Evolutionary conservation across 1,284 basidiomycete species (phyloP), one percentile per base, ranked within the genome.

Genomic region (Austroboletus niveus): DNA sequence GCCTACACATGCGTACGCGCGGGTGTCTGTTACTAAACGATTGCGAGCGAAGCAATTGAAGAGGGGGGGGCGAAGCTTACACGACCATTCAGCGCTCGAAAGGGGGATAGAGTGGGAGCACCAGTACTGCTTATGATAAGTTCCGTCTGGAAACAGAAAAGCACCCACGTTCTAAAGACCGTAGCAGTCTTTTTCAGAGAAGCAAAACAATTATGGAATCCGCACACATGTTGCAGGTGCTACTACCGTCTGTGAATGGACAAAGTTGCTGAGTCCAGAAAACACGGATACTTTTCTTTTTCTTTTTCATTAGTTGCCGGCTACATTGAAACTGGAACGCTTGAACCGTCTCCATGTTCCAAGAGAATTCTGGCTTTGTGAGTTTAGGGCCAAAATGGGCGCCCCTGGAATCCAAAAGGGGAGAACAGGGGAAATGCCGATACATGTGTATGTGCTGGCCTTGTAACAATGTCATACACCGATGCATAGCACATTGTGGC

Each of bases 71-170:
- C 22, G 45, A 17, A 35, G 20, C 17, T 20, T 55, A 40, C 32
- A 29, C 42, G 12, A 42, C 14, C 38, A 32, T 45, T 30, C 39
- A 14, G 31, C 36, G 17, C 42, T 44, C 15, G 24, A 46, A 48
- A 27, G 12, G 56, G 56, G 12, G 55, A 31, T 54, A 54, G 34
- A 42, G 57, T 34, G 57, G 57, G 47, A 45, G 39, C 10, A 12
- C 22, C 10, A 15, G 3, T 17, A 30, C 1, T 31, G 36, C n/a
- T 30, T 17, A 35, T 35, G 39, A 38, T 31, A 24, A 24, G 14
- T 12, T 15, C 38, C 27, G 9, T 17, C 43, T 42, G 38, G 45
- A 35, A 40, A 45, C 27, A 38, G 22, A 38, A 31, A 39, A n/a
- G 7, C 12, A 50, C 46, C 12, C 40, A 42, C 38, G 34, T 48